Conservation (phyloP, 208 protist genomes). For the Tritrichomonas musculus region DNA sequence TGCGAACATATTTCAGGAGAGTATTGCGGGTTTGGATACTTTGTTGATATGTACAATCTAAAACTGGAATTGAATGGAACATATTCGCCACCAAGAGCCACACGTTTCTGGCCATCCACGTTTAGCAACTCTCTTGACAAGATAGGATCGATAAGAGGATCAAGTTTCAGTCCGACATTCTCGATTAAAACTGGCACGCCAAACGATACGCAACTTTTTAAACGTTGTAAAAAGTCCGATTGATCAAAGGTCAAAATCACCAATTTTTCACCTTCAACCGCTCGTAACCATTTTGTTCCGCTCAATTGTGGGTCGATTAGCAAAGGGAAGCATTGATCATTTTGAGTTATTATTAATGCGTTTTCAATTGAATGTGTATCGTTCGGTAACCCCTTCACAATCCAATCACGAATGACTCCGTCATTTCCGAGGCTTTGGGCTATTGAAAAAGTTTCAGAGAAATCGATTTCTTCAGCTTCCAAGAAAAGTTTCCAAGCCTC, state of each 20-base stretch:
- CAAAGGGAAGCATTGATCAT: constrained; percentile 85
- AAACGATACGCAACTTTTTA: constrained; percentile 57
- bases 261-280: constrained; percentile 75
- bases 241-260: constrained; percentile 73
- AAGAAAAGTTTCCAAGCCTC: constrained; percentile 76
- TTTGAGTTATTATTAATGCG: constrained; percentile 70
- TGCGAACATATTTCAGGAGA: constrained; percentile 91
- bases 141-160: constrained; percentile 91
- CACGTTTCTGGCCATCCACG: constrained; percentile 65
- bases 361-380: constrained; percentile 92
- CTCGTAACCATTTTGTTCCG: constrained; percentile 88
- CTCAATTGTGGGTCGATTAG: constrained; percentile 96
- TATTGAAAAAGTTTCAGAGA: constrained; percentile 76
- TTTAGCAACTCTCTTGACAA: constrained; percentile 77
- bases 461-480: constrained; percentile 71
- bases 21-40: constrained; percentile 93
- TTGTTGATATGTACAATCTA: constrained; percentile 89
- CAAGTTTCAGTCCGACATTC: constrained; percentile 82
- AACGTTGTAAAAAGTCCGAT: constrained; percentile 62
- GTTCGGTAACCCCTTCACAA: constrained; percentile 89
- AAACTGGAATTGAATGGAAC: constrained; percentile 73
- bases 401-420: constrained; percentile 77
- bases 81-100: not conserved
- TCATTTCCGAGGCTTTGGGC: constrained; percentile 73
- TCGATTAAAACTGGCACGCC: constrained; percentile 74